A percentile compares a stretch with the other conserved stretches of the same genome.
Evolutionary conservation across 306 rosid genomes (phyloP).

Genomic region (Castanopsis chinensis): DNA sequence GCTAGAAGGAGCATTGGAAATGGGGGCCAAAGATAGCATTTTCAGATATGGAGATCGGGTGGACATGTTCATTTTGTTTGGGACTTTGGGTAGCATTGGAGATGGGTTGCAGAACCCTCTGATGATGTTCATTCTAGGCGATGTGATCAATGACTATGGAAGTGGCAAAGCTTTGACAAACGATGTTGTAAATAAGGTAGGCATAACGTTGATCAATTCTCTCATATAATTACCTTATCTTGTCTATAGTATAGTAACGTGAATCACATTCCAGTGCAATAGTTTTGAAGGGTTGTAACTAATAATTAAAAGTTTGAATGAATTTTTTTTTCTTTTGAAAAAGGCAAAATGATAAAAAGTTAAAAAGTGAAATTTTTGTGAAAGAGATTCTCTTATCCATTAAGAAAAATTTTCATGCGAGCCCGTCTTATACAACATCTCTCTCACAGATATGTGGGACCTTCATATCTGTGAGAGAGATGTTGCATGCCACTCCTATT

Average conservation of each 20-base stretch:
- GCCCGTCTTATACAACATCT: rapidly evolving
- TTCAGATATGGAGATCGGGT: conserved; percentile 72
- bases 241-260: no score
- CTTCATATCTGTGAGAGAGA: rapidly evolving
- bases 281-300: no score
- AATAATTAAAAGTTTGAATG: no score
- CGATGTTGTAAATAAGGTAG: conserved; percentile 71
- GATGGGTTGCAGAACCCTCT: conserved; percentile 88
- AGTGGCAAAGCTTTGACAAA: conserved; percentile 30
- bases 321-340: no score
- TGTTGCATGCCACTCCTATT: no score
- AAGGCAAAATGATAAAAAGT: no score
- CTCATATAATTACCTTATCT: no score
- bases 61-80: conserved; percentile 75
- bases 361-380: no score
- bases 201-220: conserved; percentile 5
- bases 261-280: no score
- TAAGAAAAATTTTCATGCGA: no score
- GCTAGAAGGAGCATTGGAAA: conserved; percentile 23
- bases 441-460: no score
- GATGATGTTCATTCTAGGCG: conserved; percentile 74
- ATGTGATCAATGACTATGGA: conserved; percentile 78
- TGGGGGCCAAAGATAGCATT: conserved; percentile 56
- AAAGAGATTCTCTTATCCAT: rapidly evolving
- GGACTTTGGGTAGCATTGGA: conserved; percentile 80